Evolutionary conservation across 2,329 filamentous ascomycete genomes (phyloP).

Genomic region (Epicoccum nigrum): DNA sequence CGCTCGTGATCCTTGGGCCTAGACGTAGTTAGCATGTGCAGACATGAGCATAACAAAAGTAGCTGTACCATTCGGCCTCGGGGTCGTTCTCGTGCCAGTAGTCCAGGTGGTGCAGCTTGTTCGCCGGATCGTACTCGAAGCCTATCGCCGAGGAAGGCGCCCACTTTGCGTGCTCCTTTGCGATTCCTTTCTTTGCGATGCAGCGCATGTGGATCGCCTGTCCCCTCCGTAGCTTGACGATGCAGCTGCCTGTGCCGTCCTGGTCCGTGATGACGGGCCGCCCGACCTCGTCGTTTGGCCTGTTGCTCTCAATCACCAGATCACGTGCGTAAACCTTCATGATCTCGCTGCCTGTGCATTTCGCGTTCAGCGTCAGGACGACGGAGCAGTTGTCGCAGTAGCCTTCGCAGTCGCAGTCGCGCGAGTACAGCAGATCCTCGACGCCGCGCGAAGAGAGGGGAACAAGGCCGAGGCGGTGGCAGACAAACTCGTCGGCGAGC

Average conservation of each 20-base stretch:
- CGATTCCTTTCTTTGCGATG: slow-evolving; percentile 97
- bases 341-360: slow-evolving; percentile 82
- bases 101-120: slow-evolving; percentile 89
- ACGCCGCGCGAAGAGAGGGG: slow-evolving; percentile 85
- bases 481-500: slow-evolving; percentile 93
- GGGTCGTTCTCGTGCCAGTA: slow-evolving; percentile 95
- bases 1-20: slow-evolving; percentile 87
- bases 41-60: neutral
- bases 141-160: slow-evolving; percentile 88
- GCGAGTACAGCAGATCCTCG: slow-evolving; percentile 80
- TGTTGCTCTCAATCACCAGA: slow-evolving; percentile 72
- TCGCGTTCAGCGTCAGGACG: slow-evolving; percentile 80
- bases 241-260: slow-evolving; percentile 79
- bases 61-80: slow-evolving; percentile 78
- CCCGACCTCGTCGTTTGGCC: slow-evolving; percentile 76
- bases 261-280: slow-evolving; percentile 83
- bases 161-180: slow-evolving; percentile 99
- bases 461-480: slow-evolving; percentile 87
- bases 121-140: slow-evolving; percentile 98
- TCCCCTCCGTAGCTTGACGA: slow-evolving; percentile 86
- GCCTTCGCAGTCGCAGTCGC: slow-evolving; percentile 95
- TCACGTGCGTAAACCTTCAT: slow-evolving; percentile 96
- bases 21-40: slow-evolving; percentile 13
- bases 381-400: slow-evolving; percentile 93
- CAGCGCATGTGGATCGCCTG: slow-evolving; percentile 91